A percentile compares a stretch with the other conserved stretches of the same genome.
Conservation (phyloP, 176 grass and related monocot species). For the Avena sativa region DNA sequence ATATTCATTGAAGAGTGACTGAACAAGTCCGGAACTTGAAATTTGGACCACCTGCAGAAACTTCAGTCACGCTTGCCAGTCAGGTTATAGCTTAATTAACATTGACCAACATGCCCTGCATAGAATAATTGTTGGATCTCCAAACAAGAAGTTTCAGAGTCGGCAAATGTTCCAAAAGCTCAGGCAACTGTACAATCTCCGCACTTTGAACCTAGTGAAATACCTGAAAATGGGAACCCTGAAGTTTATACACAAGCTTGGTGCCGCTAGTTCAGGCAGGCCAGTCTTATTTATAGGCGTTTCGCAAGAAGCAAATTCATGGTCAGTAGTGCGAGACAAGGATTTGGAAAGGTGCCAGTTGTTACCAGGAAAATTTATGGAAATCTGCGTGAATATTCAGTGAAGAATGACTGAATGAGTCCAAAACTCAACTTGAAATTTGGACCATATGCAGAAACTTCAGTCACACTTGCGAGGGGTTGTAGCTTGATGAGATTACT, state of each 20-base stretch:
- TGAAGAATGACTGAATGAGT: slow-evolving; percentile 23
- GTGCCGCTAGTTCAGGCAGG: neutral
- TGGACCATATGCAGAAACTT: slow-evolving; percentile 8
- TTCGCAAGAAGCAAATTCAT: neutral
- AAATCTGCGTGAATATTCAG: slow-evolving; percentile 31
- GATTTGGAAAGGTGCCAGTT: no score
- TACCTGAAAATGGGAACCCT: neutral
- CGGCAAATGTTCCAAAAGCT: neutral
- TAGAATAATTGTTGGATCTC: neutral
- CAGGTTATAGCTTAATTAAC: no score
- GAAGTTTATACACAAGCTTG: neutral
- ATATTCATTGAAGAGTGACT: slow-evolving; percentile 28
- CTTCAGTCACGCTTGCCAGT: neutral
- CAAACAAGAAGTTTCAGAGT: no score
- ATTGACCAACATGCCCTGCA: neutral
- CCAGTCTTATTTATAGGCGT: slow-evolving; percentile 31
- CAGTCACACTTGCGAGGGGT: neutral
- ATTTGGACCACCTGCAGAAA: slow-evolving; percentile 26
- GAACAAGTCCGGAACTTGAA: slow-evolving; percentile 21
- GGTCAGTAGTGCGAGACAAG: no score
- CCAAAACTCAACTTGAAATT: slow-evolving; percentile 9
- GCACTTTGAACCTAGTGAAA: neutral
- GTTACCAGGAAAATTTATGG: slow-evolving; percentile 20
- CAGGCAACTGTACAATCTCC: no score
- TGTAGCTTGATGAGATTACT: no score